Percentiles rank a stretch among this genome's conserved stretches.
Evolutionary conservation across 441 rosid genomes (phyloP).

Genomic region (Adansonia rubrostipa): DNA sequence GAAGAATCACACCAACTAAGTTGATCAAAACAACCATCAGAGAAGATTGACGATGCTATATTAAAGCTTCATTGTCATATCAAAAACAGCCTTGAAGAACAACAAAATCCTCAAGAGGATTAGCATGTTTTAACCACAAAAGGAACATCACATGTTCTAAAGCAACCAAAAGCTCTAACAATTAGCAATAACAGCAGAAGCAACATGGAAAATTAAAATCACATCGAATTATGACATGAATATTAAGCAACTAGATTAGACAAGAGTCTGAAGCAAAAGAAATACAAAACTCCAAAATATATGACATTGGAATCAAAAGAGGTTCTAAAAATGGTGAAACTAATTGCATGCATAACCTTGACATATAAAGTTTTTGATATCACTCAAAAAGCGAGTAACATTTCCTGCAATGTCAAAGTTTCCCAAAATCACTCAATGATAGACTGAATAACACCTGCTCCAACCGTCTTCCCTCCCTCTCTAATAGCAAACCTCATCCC

Average conservation of each 20-base stretch:
- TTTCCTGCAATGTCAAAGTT: conserved; percentile 2
- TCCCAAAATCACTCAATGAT: conserved; percentile 58
- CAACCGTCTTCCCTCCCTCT: conserved; percentile 98
- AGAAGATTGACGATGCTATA: background rate
- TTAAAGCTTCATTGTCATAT: background rate
- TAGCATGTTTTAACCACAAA: background rate
- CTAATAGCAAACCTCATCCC: conserved; percentile 99
- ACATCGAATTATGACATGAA: conserved; percentile 34
- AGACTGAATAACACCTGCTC: conserved; percentile 91
- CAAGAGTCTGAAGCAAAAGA: conserved; percentile 33
- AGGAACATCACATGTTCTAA: conserved; percentile 11
- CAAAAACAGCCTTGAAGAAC: background rate
- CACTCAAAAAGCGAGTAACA: conserved; percentile 36
- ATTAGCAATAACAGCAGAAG: conserved; percentile 13
- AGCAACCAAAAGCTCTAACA: background rate
- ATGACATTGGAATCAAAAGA: conserved; percentile 38
- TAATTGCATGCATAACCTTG: conserved; percentile 23
- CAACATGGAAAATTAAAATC: conserved; percentile 15
- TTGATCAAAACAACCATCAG: background rate
- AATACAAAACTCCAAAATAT: conserved; percentile 46
- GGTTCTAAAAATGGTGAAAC: conserved; percentile 42
- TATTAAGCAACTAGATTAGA: conserved; percentile 36
- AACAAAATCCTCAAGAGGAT: background rate
- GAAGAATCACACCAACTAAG: background rate
- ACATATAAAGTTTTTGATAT: conserved; percentile 41